Evolutionary conservation across 306 rosid genomes (phyloP), one percentile per base, ranked within the genome.

Genomic region (Parietaria judaica): DNA sequence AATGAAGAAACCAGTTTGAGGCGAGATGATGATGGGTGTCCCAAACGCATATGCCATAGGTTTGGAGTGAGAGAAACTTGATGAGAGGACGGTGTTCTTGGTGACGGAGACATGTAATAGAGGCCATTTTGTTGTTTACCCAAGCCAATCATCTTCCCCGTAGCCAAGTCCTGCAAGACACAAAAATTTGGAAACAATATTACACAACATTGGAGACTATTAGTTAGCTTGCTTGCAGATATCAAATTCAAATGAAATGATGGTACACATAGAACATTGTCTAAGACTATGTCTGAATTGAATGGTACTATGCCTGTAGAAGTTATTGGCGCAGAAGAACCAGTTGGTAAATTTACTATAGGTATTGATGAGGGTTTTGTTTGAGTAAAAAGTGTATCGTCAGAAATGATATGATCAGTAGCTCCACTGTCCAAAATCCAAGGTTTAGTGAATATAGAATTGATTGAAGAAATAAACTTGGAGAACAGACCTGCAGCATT

Each of bases 221-320:
- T 1, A 0, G 74, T 69, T 36, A 69, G 12, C 47, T 74, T 64
- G 48, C 58, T 63, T 3, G 34, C 54, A 39, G 16, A 58, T 38
- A 68, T 58, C 51, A 74, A 47, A 16, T 68, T 73, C 14, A 67
- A 55, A 3, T 6, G 31, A 55, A 73, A 73, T 7, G 49, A 60
- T 5, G 65, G 72, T 34, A 73, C 69, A 57, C 66, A 58, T 8
- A 74, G 54, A 16, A 63, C 78, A 63, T 74, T 51, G 14, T 68
- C 14, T 68, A 74, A 58, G 3, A 52, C 56, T 4, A 54, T 66
- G 12, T 66, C 3, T 11, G 62, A 14, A 34, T 45, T 45, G 8
- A 12, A 45, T 1, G 35, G 14, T 36, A 41, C 12, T 0, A n/a
- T 64, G 36, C n/a, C 38, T 13, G 3, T 36, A 12, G 59, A 34